Conservation (phyloP, 306 rosid genomes). For the Corylus americana region DNA sequence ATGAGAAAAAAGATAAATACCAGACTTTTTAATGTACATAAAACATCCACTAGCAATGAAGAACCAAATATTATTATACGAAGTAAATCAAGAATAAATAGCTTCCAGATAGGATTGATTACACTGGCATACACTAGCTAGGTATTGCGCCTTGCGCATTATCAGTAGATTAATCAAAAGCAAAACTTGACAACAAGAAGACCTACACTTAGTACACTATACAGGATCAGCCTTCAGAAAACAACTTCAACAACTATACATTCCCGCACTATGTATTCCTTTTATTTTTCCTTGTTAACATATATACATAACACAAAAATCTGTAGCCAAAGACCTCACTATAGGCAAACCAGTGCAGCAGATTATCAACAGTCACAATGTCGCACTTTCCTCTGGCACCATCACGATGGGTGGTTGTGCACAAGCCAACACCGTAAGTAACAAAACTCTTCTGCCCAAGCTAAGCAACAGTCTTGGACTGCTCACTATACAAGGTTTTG, state of each 20-base stretch:
- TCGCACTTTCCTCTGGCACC: slow-evolving; percentile 9
- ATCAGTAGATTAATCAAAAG: neutral
- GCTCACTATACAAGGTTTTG: slow-evolving; percentile 27
- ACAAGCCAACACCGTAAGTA: neutral
- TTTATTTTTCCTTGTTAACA: neutral
- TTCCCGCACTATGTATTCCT: slow-evolving; percentile 18
- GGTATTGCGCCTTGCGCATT: neutral
- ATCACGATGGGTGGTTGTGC: neutral
- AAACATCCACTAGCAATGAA: neutral
- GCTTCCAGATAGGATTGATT: neutral
- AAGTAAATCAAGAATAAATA: neutral
- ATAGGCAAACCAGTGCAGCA: slow-evolving; percentile 9
- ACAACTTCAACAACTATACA: slow-evolving; percentile 33
- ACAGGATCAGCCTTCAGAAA: slow-evolving; percentile 23
- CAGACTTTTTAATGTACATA: neutral
- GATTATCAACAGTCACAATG: slow-evolving; percentile 11
- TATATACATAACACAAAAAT: slow-evolving; percentile 28
- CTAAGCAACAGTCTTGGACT: slow-evolving; percentile 40
- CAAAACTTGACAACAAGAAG: neutral
- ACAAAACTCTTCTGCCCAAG: slow-evolving; percentile 7
- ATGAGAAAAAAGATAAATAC: neutral
- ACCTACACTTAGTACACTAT: neutral
- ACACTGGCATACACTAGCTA: neutral
- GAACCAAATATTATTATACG: neutral
- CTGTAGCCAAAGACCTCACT: neutral